Evolutionary conservation across 148 eudicot species (phyloP).

Genomic region (Limonium bicolor): DNA sequence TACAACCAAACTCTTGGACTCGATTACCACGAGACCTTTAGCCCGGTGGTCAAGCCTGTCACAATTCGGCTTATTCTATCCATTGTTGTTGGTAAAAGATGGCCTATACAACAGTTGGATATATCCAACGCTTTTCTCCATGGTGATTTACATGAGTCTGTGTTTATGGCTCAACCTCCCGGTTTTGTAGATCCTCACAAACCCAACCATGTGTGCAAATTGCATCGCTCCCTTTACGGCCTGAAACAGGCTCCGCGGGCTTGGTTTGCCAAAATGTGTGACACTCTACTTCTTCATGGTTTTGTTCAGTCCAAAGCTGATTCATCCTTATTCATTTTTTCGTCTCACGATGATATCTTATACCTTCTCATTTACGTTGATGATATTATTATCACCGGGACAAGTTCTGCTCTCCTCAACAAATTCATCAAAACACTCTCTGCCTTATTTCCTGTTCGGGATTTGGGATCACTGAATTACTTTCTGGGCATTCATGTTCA

Average conservation of each 20-base stretch:
- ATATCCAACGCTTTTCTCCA: not conserved
- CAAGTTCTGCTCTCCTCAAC: not conserved
- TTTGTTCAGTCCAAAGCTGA: not conserved
- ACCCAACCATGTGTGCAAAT: not conserved
- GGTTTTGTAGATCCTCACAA: not conserved
- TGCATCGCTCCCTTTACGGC: not conserved
- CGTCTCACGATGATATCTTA: not conserved
- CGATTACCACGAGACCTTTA: not conserved
- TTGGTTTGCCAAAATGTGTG: not conserved
- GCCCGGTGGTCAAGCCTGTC: not conserved
- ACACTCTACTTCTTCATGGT: not conserved
- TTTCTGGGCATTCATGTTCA: not conserved
- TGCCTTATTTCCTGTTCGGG: not conserved
- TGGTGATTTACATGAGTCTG: not conserved
- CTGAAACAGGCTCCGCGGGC: conserved; percentile 3
- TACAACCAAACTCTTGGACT: not conserved
- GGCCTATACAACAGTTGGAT: not conserved
- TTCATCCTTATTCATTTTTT: not conserved
- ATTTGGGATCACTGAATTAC: not conserved
- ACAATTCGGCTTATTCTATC: not conserved
- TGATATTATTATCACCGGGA: not conserved
- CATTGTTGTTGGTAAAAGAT: not conserved
- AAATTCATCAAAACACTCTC: not conserved
- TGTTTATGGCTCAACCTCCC: conserved; percentile 1
- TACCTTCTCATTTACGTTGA: not conserved